These are phyloP conservation scores for Botrytis hyacinthi DNA, from an alignment of 2,329 filamentous ascomycete genomes.

Conservation along the genomic window DNA sequence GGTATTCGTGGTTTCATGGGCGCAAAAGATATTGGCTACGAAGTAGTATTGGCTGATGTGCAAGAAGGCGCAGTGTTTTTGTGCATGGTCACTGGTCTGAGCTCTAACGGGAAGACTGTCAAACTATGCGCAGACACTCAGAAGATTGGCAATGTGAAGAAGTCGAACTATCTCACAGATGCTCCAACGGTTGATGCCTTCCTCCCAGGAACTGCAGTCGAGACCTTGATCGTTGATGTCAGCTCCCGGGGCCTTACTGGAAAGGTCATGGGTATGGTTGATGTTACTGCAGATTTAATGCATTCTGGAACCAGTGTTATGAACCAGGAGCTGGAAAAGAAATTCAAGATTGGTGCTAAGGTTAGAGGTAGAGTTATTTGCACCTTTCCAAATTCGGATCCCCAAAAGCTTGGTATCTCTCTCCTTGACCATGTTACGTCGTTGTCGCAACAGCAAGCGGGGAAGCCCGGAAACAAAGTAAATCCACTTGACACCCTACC, in stretches of 20 bases:
- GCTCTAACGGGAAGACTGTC: constrained; percentile 75
- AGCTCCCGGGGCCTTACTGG: constrained; percentile 74
- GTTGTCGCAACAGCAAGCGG: constrained; percentile 48
- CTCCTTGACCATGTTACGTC: constrained; percentile 79
- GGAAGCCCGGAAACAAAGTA: constrained; percentile 45
- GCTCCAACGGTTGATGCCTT: constrained; percentile 88
- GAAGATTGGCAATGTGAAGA: constrained; percentile 65
- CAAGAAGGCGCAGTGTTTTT: constrained; percentile 83
- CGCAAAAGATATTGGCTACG: constrained; percentile 72
- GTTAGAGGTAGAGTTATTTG: constrained; percentile 84
- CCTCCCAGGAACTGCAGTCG: constrained; percentile 85
- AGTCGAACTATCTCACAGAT: constrained; percentile 63
- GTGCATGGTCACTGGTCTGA: constrained; percentile 74
- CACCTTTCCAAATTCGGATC: constrained; percentile 76
- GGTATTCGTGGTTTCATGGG: constrained; percentile 79
- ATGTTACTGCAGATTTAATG: constrained; percentile 85
- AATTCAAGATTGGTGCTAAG: constrained; percentile 81
- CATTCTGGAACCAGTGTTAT: constrained; percentile 77
- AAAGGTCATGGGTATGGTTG: constrained; percentile 87
- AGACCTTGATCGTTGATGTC: constrained; percentile 77
- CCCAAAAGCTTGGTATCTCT: constrained; percentile 83
- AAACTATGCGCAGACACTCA: constrained; percentile 77
- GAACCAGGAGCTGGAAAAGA: constrained; percentile 67
- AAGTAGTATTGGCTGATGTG: constrained; percentile 63
- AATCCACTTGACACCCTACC: constrained; percentile 60